A percentile compares a stretch with the other conserved stretches of the same genome.
phyloP scores from a whole-genome alignment of 495 filamentous ascomycete genomes.

The Sordaria brevicollis region DNA sequence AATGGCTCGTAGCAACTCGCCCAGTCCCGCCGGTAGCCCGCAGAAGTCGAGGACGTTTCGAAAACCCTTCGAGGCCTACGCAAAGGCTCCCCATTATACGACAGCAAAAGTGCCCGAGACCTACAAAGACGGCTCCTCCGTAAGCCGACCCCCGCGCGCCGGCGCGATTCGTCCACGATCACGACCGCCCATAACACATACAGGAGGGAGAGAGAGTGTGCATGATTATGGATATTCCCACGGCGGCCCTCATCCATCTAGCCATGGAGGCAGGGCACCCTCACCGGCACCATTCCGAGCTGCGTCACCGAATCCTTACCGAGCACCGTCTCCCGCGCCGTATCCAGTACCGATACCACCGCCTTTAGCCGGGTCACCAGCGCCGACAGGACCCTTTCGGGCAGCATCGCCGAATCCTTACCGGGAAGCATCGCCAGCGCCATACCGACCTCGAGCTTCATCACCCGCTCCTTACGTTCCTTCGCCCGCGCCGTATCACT shows the following conservation, averaged over 20 bases:
- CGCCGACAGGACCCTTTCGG: slow-evolving; percentile 15
- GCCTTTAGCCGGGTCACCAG: slow-evolving; percentile 15
- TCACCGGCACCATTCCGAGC: slow-evolving; percentile 42
- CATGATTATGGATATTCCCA: not conserved
- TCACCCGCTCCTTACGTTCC: slow-evolving; percentile 8
- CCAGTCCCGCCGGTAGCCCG: slow-evolving; percentile 41
- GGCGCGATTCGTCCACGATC: not conserved
- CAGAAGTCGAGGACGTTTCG: slow-evolving; percentile 56
- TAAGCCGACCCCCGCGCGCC: not conserved
- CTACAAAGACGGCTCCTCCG: slow-evolving; percentile 25
- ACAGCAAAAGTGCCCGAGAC: slow-evolving; percentile 42
- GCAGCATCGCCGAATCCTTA: slow-evolving; percentile 49
- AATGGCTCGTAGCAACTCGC: slow-evolving; percentile 41
- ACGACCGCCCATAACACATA: not conserved
- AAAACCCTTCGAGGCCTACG: slow-evolving; percentile 61
- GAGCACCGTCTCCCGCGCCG: slow-evolving; percentile 21
- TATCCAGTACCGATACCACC: slow-evolving; percentile 16
- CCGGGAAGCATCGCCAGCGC: slow-evolving; percentile 3
- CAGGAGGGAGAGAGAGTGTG: not conserved
- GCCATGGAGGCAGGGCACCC: slow-evolving; percentile 38
- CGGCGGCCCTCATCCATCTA: slow-evolving; percentile 31
- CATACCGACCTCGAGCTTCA: slow-evolving; percentile 12
- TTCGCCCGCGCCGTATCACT: slow-evolving; percentile 20
- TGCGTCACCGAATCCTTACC: slow-evolving; percentile 1
- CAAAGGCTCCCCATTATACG: slow-evolving; percentile 44